Conservation (phyloP, 345 rosid genomes). For the Salix suchowensis region DNA sequence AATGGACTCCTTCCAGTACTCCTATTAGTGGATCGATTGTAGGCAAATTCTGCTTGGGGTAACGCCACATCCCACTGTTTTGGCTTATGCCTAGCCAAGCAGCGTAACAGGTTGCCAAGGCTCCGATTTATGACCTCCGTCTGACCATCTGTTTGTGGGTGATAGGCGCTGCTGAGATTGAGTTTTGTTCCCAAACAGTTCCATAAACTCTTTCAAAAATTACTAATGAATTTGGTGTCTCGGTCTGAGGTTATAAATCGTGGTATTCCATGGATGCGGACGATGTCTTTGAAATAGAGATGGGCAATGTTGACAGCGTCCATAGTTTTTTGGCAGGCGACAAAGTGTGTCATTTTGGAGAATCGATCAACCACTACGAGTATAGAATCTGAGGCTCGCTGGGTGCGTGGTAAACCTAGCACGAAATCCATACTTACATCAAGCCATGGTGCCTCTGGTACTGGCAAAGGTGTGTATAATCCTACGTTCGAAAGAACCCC, state of each 20-base stretch:
- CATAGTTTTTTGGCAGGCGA: background rate
- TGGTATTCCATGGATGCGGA: background rate
- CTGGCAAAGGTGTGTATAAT: background rate
- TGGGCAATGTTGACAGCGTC: background rate
- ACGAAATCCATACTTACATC: background rate
- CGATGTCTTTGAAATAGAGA: background rate
- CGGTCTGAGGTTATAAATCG: background rate
- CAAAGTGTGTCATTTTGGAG: constrained; percentile 1
- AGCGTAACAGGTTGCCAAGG: too few relatives aligned
- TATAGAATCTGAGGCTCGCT: background rate
- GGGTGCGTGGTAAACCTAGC: background rate
- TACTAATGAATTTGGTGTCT: background rate
- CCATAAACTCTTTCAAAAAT: background rate
- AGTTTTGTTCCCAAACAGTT: background rate
- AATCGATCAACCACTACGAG: background rate
- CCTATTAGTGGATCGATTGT: too few relatives aligned
- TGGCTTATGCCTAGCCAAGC: too few relatives aligned
- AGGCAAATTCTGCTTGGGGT: too few relatives aligned
- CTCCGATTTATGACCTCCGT: too few relatives aligned
- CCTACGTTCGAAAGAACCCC: background rate
- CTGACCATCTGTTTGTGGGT: too few relatives aligned
- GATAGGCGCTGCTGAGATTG: too few relatives aligned
- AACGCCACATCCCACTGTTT: too few relatives aligned
- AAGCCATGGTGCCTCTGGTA: background rate
- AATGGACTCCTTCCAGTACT: too few relatives aligned